Percentiles rank a stretch among this genome's conserved stretches.
Evolutionary conservation across 306 rosid genomes (phyloP).

Genomic region (Cicer arietinum): DNA sequence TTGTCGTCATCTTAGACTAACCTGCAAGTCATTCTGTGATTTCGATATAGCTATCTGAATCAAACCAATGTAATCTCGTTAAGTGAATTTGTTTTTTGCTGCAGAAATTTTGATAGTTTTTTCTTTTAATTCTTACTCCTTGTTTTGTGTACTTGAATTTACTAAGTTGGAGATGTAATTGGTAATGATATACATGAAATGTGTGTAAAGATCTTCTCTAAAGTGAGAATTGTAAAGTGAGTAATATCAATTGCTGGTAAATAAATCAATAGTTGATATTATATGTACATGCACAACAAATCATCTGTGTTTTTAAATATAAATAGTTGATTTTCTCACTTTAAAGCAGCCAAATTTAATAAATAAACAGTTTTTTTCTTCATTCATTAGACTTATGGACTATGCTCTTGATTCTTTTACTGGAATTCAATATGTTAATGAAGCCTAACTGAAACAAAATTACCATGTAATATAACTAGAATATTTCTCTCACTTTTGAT

Average conservation of each 20-base stretch:
- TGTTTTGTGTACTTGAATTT: background rate
- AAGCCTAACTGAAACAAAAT: background rate
- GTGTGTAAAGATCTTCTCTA: background rate
- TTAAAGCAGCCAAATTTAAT: background rate
- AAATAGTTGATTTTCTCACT: background rate
- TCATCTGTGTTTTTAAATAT: background rate
- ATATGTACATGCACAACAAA: background rate
- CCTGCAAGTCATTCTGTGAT: background rate
- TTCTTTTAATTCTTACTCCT: background rate
- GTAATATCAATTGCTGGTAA: background rate
- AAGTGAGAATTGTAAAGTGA: background rate
- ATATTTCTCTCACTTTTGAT: background rate
- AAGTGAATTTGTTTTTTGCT: background rate
- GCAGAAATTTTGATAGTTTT: background rate
- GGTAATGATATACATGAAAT: background rate
- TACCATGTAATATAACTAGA: constrained; percentile 4
- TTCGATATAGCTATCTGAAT: background rate
- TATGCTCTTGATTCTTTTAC: background rate
- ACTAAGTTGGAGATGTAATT: background rate
- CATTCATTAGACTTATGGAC: background rate
- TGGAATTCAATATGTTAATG: background rate
- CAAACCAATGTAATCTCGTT: background rate
- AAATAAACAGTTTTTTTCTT: background rate
- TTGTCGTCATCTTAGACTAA: background rate
- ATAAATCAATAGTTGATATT: background rate